Evolutionary conservation across 768 basidiomycete species (phyloP).

Genomic region (Tricholoma matsutake): DNA sequence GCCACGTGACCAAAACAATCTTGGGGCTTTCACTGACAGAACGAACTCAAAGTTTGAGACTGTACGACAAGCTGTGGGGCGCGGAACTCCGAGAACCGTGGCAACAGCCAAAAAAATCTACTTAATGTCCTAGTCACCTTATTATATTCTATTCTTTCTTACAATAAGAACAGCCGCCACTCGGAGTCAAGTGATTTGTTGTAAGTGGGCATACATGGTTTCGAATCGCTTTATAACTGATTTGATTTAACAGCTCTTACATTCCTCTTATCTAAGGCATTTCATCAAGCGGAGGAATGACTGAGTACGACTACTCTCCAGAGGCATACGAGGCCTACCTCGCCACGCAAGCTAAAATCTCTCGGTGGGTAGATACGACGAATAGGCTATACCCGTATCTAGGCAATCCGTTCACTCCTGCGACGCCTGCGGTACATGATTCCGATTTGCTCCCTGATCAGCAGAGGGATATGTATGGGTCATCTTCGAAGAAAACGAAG

Average conservation of each 20-base stretch:
- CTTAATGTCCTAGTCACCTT: no score
- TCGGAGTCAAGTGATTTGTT: not conserved
- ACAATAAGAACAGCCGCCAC: no score
- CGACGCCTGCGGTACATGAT: conserved; percentile 11
- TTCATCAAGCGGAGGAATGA: conserved; percentile 10
- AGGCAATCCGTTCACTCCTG: conserved; percentile 11
- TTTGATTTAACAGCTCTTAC: not conserved
- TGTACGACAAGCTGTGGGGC: no score
- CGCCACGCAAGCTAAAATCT: conserved; percentile 14
- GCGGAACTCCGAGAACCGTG: no score
- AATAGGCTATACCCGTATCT: conserved; percentile 8
- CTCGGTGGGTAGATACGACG: conserved; percentile 13
- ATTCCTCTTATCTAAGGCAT: not conserved
- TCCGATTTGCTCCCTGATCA: not conserved
- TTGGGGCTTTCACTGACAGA: no score
- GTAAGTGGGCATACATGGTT: not conserved
- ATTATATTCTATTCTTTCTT: no score
- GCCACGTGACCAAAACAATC: no score
- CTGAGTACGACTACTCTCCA: conserved; percentile 23
- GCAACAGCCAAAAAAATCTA: no score
- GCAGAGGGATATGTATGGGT: not conserved
- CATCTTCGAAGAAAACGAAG: not conserved
- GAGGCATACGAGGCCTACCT: conserved; percentile 18
- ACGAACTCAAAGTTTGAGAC: no score
- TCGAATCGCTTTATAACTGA: not conserved